Evolutionary conservation across 2,329 filamentous ascomycete genomes (phyloP), one percentile per base, ranked within the genome.

Genomic region (Exophiala xenobiotica): DNA sequence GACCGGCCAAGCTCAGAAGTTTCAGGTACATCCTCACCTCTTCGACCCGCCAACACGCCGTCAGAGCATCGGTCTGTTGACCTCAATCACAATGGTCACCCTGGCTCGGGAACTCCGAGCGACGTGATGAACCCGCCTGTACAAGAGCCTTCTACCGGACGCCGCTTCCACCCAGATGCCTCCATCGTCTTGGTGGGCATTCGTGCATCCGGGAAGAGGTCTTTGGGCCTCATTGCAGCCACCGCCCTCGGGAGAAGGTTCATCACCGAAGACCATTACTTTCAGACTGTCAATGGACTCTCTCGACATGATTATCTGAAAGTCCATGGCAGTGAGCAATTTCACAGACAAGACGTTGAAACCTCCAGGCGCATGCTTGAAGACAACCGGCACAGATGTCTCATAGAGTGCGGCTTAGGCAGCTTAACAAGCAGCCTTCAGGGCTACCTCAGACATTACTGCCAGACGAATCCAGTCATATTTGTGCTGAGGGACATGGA

Each of bases 231-330:
- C 24, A 67, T 74, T 44, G 71, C 71, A 6, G 70, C 70, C 12
- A 67, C 71, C 0, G 70, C 70, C 12, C 59, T 74, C 33, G 72
- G 71, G 38, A 64, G 70, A 45, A 67, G 70, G 23, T 72, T 73
- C 40, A 68, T 74, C 18, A 74, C 71, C 6, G 71, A 72, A 56
- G 71, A 74, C 49, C 69, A 73, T 53, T 74, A 69, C 53, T 74
- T 74, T 51, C 69, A 69, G 40, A 68, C 69, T 35, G 57, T 67
- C n/a, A 73, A 70, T 3, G 70, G 70, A 2, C 47, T 69, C 23
- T 68, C 70, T 26, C 67, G 71, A 40, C 70, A 72, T 48, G 70
- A 72, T 46, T 74, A 68, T 39, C 63, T 74, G 27, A 68, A 68
- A 55, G 55, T 57, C 16, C 62, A 68, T 51, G 71, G 71, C 23